Percentiles rank a stretch among this genome's conserved stretches.
phyloP scores from a whole-genome alignment of 192 early-diverging fungal species.

The Backusella luteola region DNA sequence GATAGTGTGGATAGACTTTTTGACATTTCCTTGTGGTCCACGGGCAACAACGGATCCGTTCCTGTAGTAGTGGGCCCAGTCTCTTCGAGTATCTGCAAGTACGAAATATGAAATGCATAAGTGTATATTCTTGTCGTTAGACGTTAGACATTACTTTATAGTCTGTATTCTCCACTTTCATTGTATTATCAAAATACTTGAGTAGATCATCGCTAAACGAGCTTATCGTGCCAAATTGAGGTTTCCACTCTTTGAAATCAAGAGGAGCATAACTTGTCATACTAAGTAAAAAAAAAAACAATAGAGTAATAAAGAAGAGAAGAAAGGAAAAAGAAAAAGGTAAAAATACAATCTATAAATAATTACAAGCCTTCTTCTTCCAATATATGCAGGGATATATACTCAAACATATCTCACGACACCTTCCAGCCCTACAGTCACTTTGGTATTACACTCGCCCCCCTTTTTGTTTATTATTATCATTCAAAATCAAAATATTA shows the following conservation, averaged over 20 bases:
- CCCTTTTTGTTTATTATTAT: background rate
- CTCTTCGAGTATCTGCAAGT: constrained; percentile 4
- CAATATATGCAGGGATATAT: too few relatives aligned
- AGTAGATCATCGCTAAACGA: constrained; percentile 9
- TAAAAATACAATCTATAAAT: constrained; percentile 3
- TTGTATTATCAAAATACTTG: constrained; percentile 11
- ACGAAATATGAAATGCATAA: background rate
- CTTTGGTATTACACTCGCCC: too few relatives aligned
- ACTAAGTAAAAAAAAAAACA: background rate
- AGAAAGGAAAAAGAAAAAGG: background rate
- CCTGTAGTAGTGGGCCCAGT: background rate
- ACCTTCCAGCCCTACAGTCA: too few relatives aligned
- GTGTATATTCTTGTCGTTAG: background rate
- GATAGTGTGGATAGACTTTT: background rate
- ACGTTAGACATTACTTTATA: background rate
- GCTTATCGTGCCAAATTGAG: background rate
- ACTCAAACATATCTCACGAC: background rate
- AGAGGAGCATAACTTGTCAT: background rate
- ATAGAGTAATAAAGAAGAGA: background rate
- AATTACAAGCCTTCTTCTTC: background rate
- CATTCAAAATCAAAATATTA: background rate
- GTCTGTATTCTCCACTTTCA: background rate
- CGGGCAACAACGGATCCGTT: background rate
- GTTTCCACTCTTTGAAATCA: constrained; percentile 2
- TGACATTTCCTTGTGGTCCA: background rate